These are phyloP conservation scores for Mycena rosella DNA, from an alignment of 768 basidiomycete genomes.

Conservation along the genomic window DNA sequence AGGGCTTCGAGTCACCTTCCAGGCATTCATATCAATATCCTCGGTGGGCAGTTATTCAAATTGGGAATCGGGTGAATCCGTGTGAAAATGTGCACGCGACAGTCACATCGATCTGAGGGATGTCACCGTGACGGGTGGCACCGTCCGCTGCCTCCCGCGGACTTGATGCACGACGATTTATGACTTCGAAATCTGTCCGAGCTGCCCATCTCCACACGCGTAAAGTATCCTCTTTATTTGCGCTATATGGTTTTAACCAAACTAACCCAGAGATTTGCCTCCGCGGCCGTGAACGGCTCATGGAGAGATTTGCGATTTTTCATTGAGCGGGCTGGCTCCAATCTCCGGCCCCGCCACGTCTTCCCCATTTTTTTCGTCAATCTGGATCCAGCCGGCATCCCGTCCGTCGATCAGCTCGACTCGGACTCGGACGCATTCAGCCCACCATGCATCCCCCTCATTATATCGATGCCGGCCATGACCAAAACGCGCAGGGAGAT, in stretches of 20 bases:
- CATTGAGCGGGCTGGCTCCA: background rate
- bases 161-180: constrained; percentile 1
- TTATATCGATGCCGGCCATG: background rate
- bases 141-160: no score
- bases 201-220: background rate
- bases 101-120: no score
- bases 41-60: no score
- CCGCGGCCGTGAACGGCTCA: background rate
- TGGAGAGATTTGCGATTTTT: background rate
- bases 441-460: background rate
- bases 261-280: background rate
- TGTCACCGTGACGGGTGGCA: no score
- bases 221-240: background rate
- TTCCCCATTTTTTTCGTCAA: background rate
- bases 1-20: no score
- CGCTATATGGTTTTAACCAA: background rate
- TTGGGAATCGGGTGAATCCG: no score
- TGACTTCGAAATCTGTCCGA: background rate
- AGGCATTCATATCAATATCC: no score
- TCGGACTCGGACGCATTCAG: background rate
- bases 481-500: background rate
- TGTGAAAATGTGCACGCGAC: no score
- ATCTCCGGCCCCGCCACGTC: background rate
- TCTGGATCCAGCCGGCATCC: background rate
- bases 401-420: background rate